Base-by-base conservation (phyloP, 2,329 filamentous ascomycete genomes). In the Cladosporium sp. region DNA sequence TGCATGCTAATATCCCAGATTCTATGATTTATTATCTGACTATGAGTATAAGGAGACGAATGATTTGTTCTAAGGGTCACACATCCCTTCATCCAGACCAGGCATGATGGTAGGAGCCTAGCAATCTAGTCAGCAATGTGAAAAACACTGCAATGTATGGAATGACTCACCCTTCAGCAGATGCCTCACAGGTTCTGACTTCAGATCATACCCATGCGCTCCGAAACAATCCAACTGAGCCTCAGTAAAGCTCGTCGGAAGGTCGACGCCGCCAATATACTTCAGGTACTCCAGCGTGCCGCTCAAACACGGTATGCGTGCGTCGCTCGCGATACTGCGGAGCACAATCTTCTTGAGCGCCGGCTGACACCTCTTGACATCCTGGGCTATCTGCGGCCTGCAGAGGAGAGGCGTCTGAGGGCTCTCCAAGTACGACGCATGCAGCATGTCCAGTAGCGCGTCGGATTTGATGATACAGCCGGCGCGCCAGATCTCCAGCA, bases 151-250 rank as follows among this genome's bases (percentile, higher is more conserved):
- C 35, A 14, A 9, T n/a, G n/a, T 5, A 64, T 0, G 11, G 18
- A 9, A 10, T 4, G 11, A 31, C 19, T 31, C 34, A 49, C 77
- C 77, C 57, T 76, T 80, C 43, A 63, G 62, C 7, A 74, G 67
- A 32, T 70, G 67, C 3, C 73, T 73, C 1, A 74, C 70, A 43
- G 71, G 70, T 51, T 78, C 75, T 9, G 70, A 68, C 44, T 72
- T 71, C 41, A 73, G 19, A 57, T 82, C 76, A 60, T 75, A 82
- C 56, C 71, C 72, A 63, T 83, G 79, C n/a, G 75, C 71, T 1
- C 80, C 80, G 60, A 84, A 84, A 58, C 77, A 81, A 61, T 83
- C 79, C 64, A 84, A 67, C 67, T 84, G 73, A 0, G 79, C 79
- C 64, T 83, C 80, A 72, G 79, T 79, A 59, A 83, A 83, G 56